A percentile compares a stretch with the other conserved stretches of the same genome.
Conservation (phyloP, 305 asterid species). For the Salvia sclarea region DNA sequence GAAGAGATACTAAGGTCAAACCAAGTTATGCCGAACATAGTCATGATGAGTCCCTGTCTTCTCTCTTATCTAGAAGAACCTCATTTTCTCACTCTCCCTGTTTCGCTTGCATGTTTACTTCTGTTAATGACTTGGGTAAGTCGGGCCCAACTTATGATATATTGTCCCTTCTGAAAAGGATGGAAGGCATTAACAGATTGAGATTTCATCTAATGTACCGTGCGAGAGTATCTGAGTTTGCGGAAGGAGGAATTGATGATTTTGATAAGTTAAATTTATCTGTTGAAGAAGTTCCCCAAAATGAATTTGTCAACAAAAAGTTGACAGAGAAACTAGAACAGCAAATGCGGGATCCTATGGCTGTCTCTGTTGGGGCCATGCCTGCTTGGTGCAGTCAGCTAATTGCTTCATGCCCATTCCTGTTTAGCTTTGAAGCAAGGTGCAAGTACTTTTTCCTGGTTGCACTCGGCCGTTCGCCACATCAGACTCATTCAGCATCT, state of each 20-base stretch:
- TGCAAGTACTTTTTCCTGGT: constrained; percentile 72
- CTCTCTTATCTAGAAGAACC: constrained; percentile 38
- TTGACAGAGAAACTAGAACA: constrained; percentile 91
- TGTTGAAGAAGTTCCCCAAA: constrained; percentile 50
- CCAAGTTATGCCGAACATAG: constrained; percentile 33
- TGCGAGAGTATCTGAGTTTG: constrained; percentile 55
- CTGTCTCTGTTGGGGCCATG: constrained; percentile 73
- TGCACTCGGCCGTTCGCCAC: constrained; percentile 54
- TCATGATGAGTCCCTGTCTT: constrained; percentile 38
- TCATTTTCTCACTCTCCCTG: constrained; percentile 40
- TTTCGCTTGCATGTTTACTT: constrained; percentile 47
- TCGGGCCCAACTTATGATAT: constrained; percentile 63
- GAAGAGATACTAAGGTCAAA: constrained; percentile 41
- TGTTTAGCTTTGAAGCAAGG: constrained; percentile 88
- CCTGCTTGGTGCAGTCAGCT: constrained; percentile 89
- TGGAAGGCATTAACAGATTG: constrained; percentile 78
- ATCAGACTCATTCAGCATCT: constrained; percentile 43
- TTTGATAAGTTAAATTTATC: constrained; percentile 45
- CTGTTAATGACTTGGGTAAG: constrained; percentile 48
- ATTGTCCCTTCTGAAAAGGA: constrained; percentile 66
- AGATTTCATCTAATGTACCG: constrained; percentile 63
- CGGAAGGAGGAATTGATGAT: constrained; percentile 53
- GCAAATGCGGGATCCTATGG: constrained; percentile 80
- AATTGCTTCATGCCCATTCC: constrained; percentile 74
- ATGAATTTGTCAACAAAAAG: constrained; percentile 76